These are phyloP conservation scores for Zopfochytrium polystomum DNA, from an alignment of 371 early-diverging fungal genomes.

Conservation along the genomic window DNA sequence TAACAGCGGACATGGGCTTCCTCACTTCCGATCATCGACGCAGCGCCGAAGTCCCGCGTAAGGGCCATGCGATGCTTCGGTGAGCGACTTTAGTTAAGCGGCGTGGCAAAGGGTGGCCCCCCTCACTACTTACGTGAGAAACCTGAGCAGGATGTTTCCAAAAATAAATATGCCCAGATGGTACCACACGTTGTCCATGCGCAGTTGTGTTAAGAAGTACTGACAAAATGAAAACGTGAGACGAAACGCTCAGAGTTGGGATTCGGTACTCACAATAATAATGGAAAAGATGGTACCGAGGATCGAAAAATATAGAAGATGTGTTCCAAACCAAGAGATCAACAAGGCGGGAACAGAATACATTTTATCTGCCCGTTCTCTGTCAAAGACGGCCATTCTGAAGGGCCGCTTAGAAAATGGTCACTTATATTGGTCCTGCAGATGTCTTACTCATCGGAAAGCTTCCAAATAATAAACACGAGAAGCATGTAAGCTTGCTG, in stretches of 20 bases:
- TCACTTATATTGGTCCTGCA: too few relatives aligned
- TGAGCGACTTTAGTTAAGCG: conserved; percentile 11
- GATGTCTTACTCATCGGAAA: conserved; percentile 31
- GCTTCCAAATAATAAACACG: conserved; percentile 41
- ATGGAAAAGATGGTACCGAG: conserved; percentile 26
- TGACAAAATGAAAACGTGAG: too few relatives aligned
- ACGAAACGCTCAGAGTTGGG: not conserved
- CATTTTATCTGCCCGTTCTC: conserved; percentile 43
- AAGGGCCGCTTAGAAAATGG: not conserved
- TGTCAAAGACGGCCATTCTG: conserved; percentile 43
- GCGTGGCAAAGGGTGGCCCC: not conserved
- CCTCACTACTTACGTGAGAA: conserved; percentile 31
- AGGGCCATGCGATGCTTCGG: conserved; percentile 33
- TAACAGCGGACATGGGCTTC: too few relatives aligned
- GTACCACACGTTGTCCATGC: conserved; percentile 30
- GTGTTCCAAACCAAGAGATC: conserved; percentile 31
- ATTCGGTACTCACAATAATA: conserved; percentile 20
- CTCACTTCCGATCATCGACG: conserved; percentile 39
- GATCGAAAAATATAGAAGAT: conserved; percentile 26
- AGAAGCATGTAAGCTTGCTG: conserved; percentile 37
- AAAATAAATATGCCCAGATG: conserved; percentile 29
- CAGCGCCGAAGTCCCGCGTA: conserved; percentile 44
- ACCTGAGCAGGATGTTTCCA: conserved; percentile 30
- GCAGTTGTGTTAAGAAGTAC: conserved; percentile 40
- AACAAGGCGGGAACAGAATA: conserved; percentile 40